Conservation (phyloP, 1,284 basidiomycete genomes). For the Pterula multifida region DNA sequence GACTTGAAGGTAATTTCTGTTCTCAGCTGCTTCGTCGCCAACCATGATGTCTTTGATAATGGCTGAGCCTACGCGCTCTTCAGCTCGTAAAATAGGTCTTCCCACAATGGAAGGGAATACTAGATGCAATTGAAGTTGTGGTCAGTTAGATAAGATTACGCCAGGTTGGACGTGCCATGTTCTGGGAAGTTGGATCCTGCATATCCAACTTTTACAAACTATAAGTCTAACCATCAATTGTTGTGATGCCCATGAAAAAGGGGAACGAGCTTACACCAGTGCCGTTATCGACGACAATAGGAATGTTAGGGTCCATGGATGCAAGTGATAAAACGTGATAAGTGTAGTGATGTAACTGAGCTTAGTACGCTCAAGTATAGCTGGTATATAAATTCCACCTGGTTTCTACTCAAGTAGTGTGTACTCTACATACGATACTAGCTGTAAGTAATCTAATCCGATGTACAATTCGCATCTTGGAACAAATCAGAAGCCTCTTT, state of each 20-base stretch:
- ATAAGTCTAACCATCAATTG: conserved; percentile 9
- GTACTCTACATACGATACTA: too few relatives aligned
- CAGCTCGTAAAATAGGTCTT: conserved; percentile 92
- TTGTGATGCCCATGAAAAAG: conserved; percentile 6
- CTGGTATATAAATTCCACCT: too few relatives aligned
- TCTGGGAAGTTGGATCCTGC: conserved; percentile 98
- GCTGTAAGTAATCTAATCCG: too few relatives aligned
- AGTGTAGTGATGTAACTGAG: not conserved
- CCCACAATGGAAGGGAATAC: conserved; percentile 97
- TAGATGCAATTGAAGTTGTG: conserved; percentile 17
- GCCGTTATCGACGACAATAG: conserved; percentile 94
- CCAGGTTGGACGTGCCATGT: conserved; percentile 51
- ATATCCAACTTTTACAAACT: conserved; percentile 98
- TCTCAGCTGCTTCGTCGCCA: conserved; percentile 90
- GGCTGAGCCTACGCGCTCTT: conserved; percentile 80
- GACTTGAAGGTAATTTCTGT: conserved; percentile 92
- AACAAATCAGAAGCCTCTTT: too few relatives aligned
- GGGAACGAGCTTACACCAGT: conserved; percentile 68
- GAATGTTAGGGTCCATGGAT: conserved; percentile 52
- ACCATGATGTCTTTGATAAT: conserved; percentile 96
- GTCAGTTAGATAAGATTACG: conserved; percentile 1
- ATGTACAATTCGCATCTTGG: too few relatives aligned
- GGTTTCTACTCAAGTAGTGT: too few relatives aligned
- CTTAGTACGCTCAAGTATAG: too few relatives aligned
- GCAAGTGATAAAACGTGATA: not conserved